Percentiles rank a stretch among this genome's conserved stretches.
Conservation (phyloP, 2,329 filamentous ascomycete species). For the Microsporum canis region DNA sequence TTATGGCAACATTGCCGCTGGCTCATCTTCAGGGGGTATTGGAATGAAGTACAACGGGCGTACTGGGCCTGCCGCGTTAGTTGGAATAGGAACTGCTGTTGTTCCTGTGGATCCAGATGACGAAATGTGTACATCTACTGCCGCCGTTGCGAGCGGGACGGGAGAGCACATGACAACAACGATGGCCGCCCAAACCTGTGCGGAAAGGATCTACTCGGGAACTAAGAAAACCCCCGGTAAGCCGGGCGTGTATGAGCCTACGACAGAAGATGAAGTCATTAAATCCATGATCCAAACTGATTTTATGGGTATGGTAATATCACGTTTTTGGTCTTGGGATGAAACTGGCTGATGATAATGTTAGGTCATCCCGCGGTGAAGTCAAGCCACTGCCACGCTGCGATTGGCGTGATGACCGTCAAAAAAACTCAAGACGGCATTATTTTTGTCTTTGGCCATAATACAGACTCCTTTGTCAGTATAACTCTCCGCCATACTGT, state of each 20-base stretch:
- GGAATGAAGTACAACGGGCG: conserved; percentile 95
- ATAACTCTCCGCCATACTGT: background rate
- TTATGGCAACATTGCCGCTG: conserved; percentile 78
- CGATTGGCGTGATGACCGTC: conserved; percentile 81
- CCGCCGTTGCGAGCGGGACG: conserved; percentile 82
- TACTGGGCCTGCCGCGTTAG: conserved; percentile 81
- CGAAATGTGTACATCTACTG: conserved; percentile 57
- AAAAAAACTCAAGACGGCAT: conserved; percentile 70
- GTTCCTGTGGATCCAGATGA: conserved; percentile 66
- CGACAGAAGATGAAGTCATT: conserved; percentile 68
- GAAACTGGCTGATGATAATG: background rate
- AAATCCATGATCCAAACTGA: conserved; percentile 70
- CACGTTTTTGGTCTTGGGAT: background rate
- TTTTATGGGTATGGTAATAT: conserved; percentile 57
- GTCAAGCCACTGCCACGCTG: conserved; percentile 67
- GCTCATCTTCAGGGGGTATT: conserved; percentile 92
- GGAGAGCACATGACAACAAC: conserved; percentile 97
- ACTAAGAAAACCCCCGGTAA: conserved; percentile 46
- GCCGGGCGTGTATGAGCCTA: conserved; percentile 49
- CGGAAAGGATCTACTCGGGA: conserved; percentile 68
- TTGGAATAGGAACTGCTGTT: conserved; percentile 82
- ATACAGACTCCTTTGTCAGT: conserved; percentile 67
- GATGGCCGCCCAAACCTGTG: conserved; percentile 76
- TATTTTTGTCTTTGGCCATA: conserved; percentile 88
- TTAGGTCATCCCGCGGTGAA: conserved; percentile 66